These are phyloP conservation scores for Globisporangium lucens DNA, from an alignment of 352 stramenopile genomes.

Conservation along the genomic window DNA sequence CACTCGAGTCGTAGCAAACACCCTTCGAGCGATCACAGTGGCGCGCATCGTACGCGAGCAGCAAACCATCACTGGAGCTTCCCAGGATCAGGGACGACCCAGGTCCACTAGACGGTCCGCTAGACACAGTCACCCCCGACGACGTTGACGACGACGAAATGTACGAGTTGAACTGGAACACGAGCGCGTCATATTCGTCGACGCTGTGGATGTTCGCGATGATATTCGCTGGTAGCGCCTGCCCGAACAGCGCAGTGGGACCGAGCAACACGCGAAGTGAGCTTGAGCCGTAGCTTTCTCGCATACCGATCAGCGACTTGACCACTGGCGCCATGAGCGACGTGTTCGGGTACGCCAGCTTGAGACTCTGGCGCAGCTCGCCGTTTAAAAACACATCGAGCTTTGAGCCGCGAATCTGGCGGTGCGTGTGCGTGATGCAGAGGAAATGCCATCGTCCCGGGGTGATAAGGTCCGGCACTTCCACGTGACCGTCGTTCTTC, in stretches of 20 bases:
- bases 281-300: conserved; percentile 61
- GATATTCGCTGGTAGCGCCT: conserved; percentile 53
- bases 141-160: conserved; percentile 68
- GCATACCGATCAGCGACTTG: conserved; percentile 76
- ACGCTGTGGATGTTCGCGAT: conserved; percentile 66
- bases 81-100: conserved; percentile 17
- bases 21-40: conserved; percentile 62
- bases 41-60: conserved; percentile 64
- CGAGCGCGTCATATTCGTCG: conserved; percentile 69
- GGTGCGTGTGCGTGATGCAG: conserved; percentile 82
- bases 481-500: conserved; percentile 81
- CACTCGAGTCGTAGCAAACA: conserved; percentile 67
- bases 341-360: conserved; percentile 77
- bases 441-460: conserved; percentile 75
- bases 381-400: conserved; percentile 79
- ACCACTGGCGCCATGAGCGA: conserved; percentile 72
- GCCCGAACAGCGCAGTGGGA: conserved; percentile 56
- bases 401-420: conserved; percentile 79
- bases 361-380: conserved; percentile 68
- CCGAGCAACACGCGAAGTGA: conserved; percentile 61
- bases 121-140: conserved; percentile 25
- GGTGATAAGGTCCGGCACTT: conserved; percentile 67
- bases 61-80: conserved; percentile 47
- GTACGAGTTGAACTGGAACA: conserved; percentile 79
- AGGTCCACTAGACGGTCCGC: conserved; percentile 20